Base-by-base conservation (phyloP, 805 yeast genomes). In the Monosporozyma servazzii region DNA sequence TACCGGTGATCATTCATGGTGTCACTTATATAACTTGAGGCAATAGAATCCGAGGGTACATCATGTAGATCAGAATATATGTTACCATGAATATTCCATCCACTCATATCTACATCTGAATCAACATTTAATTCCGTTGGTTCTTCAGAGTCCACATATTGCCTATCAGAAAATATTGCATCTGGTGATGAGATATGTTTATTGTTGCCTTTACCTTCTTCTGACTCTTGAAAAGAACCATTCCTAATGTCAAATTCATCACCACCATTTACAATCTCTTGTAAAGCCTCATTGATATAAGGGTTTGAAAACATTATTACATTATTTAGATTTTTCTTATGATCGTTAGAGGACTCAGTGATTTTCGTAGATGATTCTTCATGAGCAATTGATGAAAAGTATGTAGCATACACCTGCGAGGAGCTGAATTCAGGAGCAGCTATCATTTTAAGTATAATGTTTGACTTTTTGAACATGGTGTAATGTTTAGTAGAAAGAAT, bases 401-500 rank as follows among this genome's bases (percentile, higher is more conserved):
- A 52, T 23, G 53, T 48, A 1, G 56, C 50, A 27, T 56, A 58
- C 3, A 56, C 53, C 25, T 65, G 67, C 17, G 70, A 68, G 17
- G 57, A 59, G 15, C 58, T 54, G 55, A 71, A 71, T 1, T 62
- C 57, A 9, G 70, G 74, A 11, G 75, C 71, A 7, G 83, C 76
- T 11, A 84, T 58, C 54, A 79, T 69, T 52, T 79, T 75, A 48
- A 79, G 58, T 59, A 80, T 84, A 0, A 73, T 58, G 44, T 75
- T 80, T 0, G 90, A 83, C 33, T 68, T 69, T 57, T 80, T 80
- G 64, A 87, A 88, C 6, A 73, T 77, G n/a, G 72, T 73, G 54
- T 83, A 77, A 55, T 80, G 77, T 54, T 82, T 82, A 0, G 71
- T 67, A 7, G 70, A 68, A 74, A 89, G 72, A 20, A 73, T 65